phyloP scores from a whole-genome alignment of 1,284 basidiomycete species.

The Cryptococcus maquisensis region DNA sequence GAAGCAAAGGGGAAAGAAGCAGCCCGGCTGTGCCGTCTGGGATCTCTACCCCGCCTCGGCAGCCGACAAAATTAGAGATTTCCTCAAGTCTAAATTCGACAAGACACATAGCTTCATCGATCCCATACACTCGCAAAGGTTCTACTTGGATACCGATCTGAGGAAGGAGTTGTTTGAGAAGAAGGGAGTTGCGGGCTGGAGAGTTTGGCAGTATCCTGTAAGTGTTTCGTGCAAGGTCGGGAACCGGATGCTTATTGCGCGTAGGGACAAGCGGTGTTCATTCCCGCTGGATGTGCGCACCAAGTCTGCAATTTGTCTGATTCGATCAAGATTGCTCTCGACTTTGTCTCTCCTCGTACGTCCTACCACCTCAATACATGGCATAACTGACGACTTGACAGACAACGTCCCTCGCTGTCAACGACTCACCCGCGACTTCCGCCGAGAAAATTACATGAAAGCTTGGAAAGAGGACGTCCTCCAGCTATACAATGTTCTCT shows the following conservation, averaged over 20 bases:
- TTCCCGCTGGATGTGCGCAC: constrained; percentile 92
- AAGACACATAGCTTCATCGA: constrained; percentile 52
- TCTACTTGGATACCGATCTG: constrained; percentile 71
- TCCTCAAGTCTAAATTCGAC: constrained; percentile 55
- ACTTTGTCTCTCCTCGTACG: constrained; percentile 77
- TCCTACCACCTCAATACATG: not conserved
- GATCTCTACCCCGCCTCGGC: constrained; percentile 83
- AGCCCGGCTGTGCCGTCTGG: constrained; percentile 81
- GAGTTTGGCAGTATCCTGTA: constrained; percentile 75
- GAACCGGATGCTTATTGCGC: not conserved
- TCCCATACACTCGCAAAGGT: constrained; percentile 85
- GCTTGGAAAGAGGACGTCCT: constrained; percentile 93
- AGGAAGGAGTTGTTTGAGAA: constrained; percentile 65
- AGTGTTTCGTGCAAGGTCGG: constrained; percentile 6
- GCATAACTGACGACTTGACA: constrained; percentile 6
- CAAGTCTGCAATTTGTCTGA: constrained; percentile 75
- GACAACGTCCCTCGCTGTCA: constrained; percentile 85
- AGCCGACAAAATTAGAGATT: constrained; percentile 69
- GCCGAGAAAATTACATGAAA: constrained; percentile 75
- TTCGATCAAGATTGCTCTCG: constrained; percentile 93
- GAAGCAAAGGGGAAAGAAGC: not conserved
- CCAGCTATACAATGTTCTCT: constrained; percentile 86
- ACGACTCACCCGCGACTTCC: constrained; percentile 78
- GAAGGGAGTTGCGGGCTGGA: constrained; percentile 68
- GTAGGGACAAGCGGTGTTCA: constrained; percentile 85